phyloP scores from a whole-genome alignment of 371 early-diverging fungal genomes.

The Smittium culicis region DNA sequence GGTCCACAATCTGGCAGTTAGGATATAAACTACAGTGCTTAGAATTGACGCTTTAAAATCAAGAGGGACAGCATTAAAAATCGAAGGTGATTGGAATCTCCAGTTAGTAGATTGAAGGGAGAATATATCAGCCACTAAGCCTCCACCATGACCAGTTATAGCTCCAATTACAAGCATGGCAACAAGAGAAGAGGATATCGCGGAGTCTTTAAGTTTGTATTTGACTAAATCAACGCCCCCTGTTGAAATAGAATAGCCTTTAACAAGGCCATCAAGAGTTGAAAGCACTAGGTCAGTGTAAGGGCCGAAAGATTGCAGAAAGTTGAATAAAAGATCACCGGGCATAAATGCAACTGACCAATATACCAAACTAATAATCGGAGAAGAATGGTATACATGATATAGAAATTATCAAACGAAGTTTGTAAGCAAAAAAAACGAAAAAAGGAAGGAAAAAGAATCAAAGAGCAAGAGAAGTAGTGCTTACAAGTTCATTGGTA shows the following conservation, averaged over 20 bases:
- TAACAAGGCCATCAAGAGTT: conserved; percentile 27
- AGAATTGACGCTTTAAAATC: conserved; percentile 13
- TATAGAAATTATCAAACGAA: background rate
- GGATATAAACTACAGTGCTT: too few species aligned
- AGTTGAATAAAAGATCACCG: conserved; percentile 24
- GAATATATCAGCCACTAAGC: conserved; percentile 21
- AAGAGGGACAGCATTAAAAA: conserved; percentile 29
- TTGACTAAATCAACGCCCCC: conserved; percentile 33
- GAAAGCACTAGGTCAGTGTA: conserved; percentile 29
- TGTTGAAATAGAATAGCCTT: conserved; percentile 30
- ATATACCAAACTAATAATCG: conserved; percentile 13
- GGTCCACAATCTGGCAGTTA: too few species aligned
- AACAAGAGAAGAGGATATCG: conserved; percentile 26
- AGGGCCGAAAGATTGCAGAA: conserved; percentile 21
- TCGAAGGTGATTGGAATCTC: conserved; percentile 11
- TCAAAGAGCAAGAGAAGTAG: background rate
- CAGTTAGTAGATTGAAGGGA: background rate
- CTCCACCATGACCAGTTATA: conserved; percentile 31
- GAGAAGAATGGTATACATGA: background rate
- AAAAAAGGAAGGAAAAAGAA: background rate
- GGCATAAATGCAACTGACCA: conserved; percentile 22
- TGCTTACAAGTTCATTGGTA: conserved; percentile 23
- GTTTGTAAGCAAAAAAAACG: background rate
- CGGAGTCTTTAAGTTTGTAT: conserved; percentile 21
- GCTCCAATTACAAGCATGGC: conserved; percentile 31